phyloP scores from a whole-genome alignment of 805 yeast genomes.

The Hanseniaspora valbyensis region DNA sequence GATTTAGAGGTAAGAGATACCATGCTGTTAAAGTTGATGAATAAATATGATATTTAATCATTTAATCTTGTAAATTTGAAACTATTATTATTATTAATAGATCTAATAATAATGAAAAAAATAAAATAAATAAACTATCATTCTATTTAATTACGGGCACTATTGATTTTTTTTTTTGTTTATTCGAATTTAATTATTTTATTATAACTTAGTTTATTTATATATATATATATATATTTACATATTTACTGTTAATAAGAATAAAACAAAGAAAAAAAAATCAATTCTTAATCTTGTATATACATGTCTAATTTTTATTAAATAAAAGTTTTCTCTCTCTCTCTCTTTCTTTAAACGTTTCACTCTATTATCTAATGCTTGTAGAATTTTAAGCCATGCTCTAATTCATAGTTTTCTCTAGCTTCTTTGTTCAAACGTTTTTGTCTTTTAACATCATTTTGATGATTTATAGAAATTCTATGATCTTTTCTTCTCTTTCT shows the following conservation, averaged over 20 bases:
- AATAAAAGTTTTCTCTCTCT: too few species aligned
- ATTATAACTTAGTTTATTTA: too few species aligned
- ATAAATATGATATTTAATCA: not conserved
- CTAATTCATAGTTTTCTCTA: conserved; percentile 8
- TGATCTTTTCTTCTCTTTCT: conserved; percentile 95
- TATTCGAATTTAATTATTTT: too few species aligned
- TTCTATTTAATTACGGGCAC: too few species aligned
- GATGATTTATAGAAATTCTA: conserved; percentile 65
- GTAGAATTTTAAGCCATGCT: conserved; percentile 10
- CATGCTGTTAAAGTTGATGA: conserved; percentile 49
- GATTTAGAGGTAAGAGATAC: conserved; percentile 91
- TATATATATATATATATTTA: not conserved
- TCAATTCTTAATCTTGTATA: too few species aligned
- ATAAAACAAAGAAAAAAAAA: too few species aligned
- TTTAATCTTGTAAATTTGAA: too few species aligned
- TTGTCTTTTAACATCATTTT: conserved; percentile 34
- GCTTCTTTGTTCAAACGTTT: conserved; percentile 3
- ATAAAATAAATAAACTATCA: too few species aligned
- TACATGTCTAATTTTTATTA: not conserved
- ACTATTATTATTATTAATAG: too few species aligned
- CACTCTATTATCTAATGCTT: conserved; percentile 5
- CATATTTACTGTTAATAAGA: too few species aligned
- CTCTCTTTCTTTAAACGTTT: too few species aligned
- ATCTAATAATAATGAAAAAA: not conserved
- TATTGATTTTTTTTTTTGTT: too few species aligned